A percentile compares a stretch with the other conserved stretches of the same genome.
These are phyloP conservation scores for Diplodia sapinea DNA, from an alignment of 2,329 filamentous ascomycete species.

Conservation along the genomic window DNA sequence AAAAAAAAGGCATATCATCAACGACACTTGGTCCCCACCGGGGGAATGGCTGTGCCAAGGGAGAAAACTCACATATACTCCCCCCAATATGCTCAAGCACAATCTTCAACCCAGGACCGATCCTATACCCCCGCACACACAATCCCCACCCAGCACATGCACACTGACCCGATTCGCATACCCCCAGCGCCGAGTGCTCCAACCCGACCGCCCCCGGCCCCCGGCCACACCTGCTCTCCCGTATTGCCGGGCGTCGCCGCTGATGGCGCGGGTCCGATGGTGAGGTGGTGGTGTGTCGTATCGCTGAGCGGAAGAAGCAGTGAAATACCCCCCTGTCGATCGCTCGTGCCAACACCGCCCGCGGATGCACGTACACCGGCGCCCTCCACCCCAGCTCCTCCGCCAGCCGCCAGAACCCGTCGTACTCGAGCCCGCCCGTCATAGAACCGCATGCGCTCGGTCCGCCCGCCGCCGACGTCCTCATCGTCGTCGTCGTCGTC, in stretches of 20 bases:
- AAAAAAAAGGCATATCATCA: neutral
- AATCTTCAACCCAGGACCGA: slow-evolving; percentile 53
- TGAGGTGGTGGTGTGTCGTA: no score
- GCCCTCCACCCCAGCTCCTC: slow-evolving; percentile 61
- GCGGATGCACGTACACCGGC: slow-evolving; percentile 68
- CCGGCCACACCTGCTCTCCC: slow-evolving; percentile 65
- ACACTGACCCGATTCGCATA: slow-evolving; percentile 60
- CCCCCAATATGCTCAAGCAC: slow-evolving; percentile 57
- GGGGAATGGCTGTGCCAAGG: neutral
- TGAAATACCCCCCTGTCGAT: no score
- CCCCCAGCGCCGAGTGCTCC: slow-evolving; percentile 51
- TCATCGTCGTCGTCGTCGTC: slow-evolving; percentile 46
- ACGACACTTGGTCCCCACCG: neutral
- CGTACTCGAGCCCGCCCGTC: slow-evolving; percentile 64
- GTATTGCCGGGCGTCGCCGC: slow-evolving; percentile 58
- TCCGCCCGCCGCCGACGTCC: no score
- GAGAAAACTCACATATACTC: slow-evolving; percentile 48
- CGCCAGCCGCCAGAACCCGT: slow-evolving; percentile 63
- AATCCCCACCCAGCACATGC: slow-evolving; percentile 62
- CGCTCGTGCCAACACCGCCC: slow-evolving; percentile 42
- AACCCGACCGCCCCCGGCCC: slow-evolving; percentile 58
- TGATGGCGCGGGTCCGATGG: no score
- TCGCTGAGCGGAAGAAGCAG: no score
- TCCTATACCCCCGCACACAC: slow-evolving; percentile 59
- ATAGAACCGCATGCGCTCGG: slow-evolving; percentile 65